Evolutionary conservation across 352 stramenopile genomes (phyloP).

Genomic region (Pythium rishiriense): DNA sequence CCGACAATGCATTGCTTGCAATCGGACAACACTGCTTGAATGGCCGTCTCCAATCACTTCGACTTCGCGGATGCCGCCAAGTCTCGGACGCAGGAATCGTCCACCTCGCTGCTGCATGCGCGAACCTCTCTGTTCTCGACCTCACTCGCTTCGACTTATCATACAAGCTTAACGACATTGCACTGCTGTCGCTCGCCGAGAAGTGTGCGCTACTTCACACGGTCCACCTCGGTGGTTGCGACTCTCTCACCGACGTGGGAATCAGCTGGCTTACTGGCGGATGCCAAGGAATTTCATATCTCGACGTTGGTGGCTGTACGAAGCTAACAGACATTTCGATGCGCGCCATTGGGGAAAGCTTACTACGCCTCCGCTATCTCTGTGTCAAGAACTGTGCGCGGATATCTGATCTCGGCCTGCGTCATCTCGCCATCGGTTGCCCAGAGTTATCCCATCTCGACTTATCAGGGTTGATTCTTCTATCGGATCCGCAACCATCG

Average conservation of each 20-base stretch:
- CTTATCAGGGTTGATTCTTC: conserved; percentile 39
- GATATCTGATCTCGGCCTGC: conserved; percentile 58
- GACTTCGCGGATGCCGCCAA: conserved; percentile 83
- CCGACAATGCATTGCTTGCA: conserved; percentile 76
- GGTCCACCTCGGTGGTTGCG: conserved; percentile 78
- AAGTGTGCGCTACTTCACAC: conserved; percentile 52
- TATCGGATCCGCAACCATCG: conserved; percentile 29
- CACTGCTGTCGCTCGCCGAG: conserved; percentile 80
- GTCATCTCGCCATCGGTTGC: conserved; percentile 47
- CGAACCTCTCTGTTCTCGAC: conserved; percentile 72
- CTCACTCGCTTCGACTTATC: conserved; percentile 85
- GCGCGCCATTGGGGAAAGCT: conserved; percentile 79
- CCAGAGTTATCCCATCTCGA: conserved; percentile 47
- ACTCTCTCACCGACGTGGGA: conserved; percentile 91
- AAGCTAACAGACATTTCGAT: conserved; percentile 90
- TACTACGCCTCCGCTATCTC: conserved; percentile 55
- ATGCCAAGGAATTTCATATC: conserved; percentile 72
- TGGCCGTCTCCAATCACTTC: conserved; percentile 52
- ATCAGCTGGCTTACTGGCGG: conserved; percentile 89
- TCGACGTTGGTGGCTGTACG: conserved; percentile 84
- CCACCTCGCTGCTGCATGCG: conserved; percentile 63
- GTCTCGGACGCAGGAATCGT: conserved; percentile 87
- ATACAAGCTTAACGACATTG: conserved; percentile 92
- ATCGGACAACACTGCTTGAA: conserved; percentile 58
- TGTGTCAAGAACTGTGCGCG: conserved; percentile 46